Conservation (phyloP, 768 basidiomycete species). For the Boletus vermiculosoides region DNA sequence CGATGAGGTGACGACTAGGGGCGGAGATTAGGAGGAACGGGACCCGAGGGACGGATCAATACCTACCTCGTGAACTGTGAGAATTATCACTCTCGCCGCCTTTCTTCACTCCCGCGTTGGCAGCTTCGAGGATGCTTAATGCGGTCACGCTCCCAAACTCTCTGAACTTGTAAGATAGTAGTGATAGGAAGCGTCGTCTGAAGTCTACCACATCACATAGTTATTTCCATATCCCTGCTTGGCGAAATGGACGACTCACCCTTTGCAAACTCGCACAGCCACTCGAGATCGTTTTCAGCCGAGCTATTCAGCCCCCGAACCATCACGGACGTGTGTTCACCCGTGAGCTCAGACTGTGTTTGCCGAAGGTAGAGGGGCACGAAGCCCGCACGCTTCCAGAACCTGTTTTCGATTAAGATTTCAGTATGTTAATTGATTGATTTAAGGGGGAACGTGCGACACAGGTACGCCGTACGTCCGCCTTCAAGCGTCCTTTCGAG, state of each 20-base stretch:
- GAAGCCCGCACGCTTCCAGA: slow-evolving; percentile 95
- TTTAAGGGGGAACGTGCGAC: not conserved
- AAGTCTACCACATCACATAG: slow-evolving; percentile 62
- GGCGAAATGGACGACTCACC: slow-evolving; percentile 43
- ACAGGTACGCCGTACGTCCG: not conserved
- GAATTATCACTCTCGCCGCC: slow-evolving; percentile 37
- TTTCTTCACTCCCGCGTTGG: slow-evolving; percentile 58
- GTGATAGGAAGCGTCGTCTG: slow-evolving; percentile 80
- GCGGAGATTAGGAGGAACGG: not conserved
- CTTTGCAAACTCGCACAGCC: slow-evolving; percentile 87
- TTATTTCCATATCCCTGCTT: not conserved
- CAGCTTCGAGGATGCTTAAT: slow-evolving; percentile 85
- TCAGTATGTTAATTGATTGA: not conserved
- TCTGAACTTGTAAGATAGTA: slow-evolving; percentile 92
- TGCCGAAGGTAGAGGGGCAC: slow-evolving; percentile 92
- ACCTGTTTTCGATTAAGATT: slow-evolving; percentile 42
- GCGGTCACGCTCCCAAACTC: slow-evolving; percentile 89
- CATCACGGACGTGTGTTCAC: slow-evolving; percentile 97
- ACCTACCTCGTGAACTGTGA: slow-evolving; percentile 10
- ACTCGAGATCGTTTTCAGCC: slow-evolving; percentile 60
- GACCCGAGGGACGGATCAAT: slow-evolving; percentile 32
- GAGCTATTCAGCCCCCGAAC: slow-evolving; percentile 77
- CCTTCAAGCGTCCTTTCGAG: too few relatives aligned
- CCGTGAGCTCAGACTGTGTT: slow-evolving; percentile 91
- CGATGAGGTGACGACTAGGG: slow-evolving; percentile 20